A percentile compares a stretch with the other conserved stretches of the same genome.
Evolutionary conservation across 768 basidiomycete genomes (phyloP).

Genomic region (Tylopilus plumbeoviolaceoides): DNA sequence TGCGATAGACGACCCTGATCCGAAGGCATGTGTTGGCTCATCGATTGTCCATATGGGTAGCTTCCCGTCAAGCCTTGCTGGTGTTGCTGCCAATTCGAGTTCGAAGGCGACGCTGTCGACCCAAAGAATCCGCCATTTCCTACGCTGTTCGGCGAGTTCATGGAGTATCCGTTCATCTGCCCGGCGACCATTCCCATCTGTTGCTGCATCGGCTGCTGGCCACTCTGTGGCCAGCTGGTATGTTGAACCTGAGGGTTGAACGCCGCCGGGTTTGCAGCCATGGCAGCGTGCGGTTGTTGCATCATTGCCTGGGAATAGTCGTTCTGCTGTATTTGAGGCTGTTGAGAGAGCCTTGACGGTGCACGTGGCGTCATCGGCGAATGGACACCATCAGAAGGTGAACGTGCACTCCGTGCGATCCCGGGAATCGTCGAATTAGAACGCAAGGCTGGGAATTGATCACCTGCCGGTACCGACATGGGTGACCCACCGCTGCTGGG

Average conservation of each 20-base stretch:
- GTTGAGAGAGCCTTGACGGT: slow-evolving; percentile 33
- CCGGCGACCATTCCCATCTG: slow-evolving; percentile 32
- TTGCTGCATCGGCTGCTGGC: slow-evolving; percentile 49
- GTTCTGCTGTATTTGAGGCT: slow-evolving; percentile 48
- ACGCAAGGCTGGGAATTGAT: slow-evolving; percentile 47
- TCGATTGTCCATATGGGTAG: slow-evolving; percentile 29
- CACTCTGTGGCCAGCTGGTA: slow-evolving; percentile 48
- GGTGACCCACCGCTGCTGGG: slow-evolving; percentile 35
- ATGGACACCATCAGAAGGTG: slow-evolving; percentile 61
- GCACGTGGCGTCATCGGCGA: slow-evolving; percentile 41
- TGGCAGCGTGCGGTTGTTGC: slow-evolving; percentile 33
- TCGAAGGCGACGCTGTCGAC: slow-evolving; percentile 24
- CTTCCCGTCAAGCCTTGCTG: slow-evolving; percentile 26
- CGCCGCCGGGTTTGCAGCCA: slow-evolving; percentile 24
- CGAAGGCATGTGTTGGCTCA: slow-evolving; percentile 16
- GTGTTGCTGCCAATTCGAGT: slow-evolving; percentile 26
- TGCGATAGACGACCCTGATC: slow-evolving; percentile 41
- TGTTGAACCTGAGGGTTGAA: slow-evolving; percentile 37
- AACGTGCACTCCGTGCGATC: slow-evolving; percentile 70
- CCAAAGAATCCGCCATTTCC: slow-evolving; percentile 24
- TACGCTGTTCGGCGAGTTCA: slow-evolving; percentile 37
- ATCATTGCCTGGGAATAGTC: slow-evolving; percentile 37
- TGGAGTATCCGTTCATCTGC: slow-evolving; percentile 34
- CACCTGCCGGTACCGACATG: slow-evolving; percentile 36
- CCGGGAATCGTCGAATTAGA: slow-evolving; percentile 65